Evolutionary conservation across 23 red algal species (phyloP).

Genomic region (Gracilaria domingensis): DNA sequence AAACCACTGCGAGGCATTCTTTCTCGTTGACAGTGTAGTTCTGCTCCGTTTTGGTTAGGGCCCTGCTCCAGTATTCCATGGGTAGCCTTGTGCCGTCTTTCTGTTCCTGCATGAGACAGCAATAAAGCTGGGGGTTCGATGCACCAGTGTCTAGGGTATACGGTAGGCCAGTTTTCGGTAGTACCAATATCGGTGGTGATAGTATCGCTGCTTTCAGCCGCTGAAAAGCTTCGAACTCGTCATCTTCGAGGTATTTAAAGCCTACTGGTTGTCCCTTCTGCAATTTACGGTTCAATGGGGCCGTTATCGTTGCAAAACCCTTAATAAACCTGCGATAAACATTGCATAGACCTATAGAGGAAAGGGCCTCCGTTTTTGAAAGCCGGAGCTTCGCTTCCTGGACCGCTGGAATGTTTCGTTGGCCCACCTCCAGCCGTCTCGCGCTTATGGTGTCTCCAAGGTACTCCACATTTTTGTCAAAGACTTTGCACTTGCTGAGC

Average conservation of each 20-base stretch:
- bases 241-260: background rate
- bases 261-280: background rate
- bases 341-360: constrained; percentile 32
- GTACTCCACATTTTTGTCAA: background rate
- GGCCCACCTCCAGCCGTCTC: background rate
- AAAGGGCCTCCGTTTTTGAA: background rate
- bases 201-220: constrained; percentile 5
- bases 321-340: constrained; percentile 52
- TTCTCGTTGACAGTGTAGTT: background rate
- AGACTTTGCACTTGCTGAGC: constrained; percentile 16
- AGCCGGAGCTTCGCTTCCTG: background rate
- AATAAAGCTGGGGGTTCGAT: constrained; percentile 7
- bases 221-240: constrained; percentile 17
- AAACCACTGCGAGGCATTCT: constrained; percentile 17
- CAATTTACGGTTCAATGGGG: background rate
- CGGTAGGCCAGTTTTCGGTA: background rate
- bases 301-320: constrained; percentile 2
- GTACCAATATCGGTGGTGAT: constrained; percentile 5
- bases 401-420: background rate
- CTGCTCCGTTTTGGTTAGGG: background rate
- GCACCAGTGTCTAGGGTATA: constrained; percentile 25
- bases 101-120: constrained; percentile 14
- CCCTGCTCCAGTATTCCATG: constrained; percentile 12
- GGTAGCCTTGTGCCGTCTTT: background rate
- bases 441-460: constrained; percentile 28